Evolutionary conservation across 192 early-diverging fungal genomes (phyloP).

Genomic region (Helicostylum pulchrum): DNA sequence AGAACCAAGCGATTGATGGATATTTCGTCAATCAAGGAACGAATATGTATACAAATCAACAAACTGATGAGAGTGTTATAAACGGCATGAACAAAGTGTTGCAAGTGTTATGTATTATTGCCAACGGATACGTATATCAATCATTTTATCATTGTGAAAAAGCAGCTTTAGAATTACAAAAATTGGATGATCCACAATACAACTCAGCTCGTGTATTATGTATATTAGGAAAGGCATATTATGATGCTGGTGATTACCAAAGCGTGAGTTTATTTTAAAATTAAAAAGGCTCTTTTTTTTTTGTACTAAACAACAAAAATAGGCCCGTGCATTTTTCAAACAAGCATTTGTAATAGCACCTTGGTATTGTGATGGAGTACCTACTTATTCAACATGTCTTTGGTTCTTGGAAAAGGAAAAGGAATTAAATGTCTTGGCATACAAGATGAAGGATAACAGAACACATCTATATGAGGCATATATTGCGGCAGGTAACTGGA

Average conservation of each 20-base stretch:
- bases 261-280: conserved; percentile 5
- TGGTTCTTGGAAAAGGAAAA: conserved; percentile 29
- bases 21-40: too few species aligned
- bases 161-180: conserved; percentile 19
- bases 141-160: conserved; percentile 25
- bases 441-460: conserved; percentile 28
- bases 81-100: conserved; percentile 20
- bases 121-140: conserved; percentile 25
- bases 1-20: too few species aligned
- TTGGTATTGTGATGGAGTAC: conserved; percentile 33
- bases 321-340: conserved; percentile 26
- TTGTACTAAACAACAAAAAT: neutral
- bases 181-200: conserved; percentile 34
- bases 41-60: too few species aligned
- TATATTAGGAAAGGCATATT: conserved; percentile 28
- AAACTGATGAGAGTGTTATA: conserved; percentile 1
- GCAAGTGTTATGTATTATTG: conserved; percentile 17
- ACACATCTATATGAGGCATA: conserved; percentile 30
- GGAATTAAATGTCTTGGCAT: conserved; percentile 33
- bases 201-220: conserved; percentile 26
- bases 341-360: conserved; percentile 25
- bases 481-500: conserved; percentile 36
- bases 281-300: neutral
- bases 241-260: conserved; percentile 29
- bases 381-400: conserved; percentile 31